Evolutionary conservation across 129 eudicot genomes (phyloP).

Genomic region (Flaveria sonorensis): DNA sequence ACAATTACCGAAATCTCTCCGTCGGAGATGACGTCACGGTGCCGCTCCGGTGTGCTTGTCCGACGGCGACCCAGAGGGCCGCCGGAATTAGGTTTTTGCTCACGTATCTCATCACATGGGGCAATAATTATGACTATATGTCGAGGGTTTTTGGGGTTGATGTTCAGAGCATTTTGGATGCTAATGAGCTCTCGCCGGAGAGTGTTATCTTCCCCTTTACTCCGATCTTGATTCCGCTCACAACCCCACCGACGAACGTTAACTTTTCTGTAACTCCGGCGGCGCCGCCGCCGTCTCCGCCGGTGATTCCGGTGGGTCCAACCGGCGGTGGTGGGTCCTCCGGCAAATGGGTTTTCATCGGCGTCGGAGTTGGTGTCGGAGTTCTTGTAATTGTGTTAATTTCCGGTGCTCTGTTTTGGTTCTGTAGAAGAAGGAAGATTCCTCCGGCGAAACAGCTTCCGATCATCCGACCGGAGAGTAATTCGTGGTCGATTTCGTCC

Average conservation of each 20-base stretch:
- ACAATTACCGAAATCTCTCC: neutral
- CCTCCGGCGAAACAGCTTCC: constrained; percentile 25
- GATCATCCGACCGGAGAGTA: constrained; percentile 24
- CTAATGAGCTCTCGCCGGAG: constrained; percentile 42
- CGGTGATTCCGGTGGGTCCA: constrained; percentile 27
- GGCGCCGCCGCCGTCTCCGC: constrained; percentile 47
- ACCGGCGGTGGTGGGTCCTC: constrained; percentile 17
- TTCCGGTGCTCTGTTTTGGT: constrained; percentile 40
- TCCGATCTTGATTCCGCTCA: constrained; percentile 67
- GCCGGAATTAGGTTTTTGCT: constrained; percentile 54
- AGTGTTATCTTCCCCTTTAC: constrained; percentile 49
- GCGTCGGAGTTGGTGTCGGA: constrained; percentile 65
- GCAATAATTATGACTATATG: constrained; percentile 25
- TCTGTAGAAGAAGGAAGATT: constrained; percentile 27
- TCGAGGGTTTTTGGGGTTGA: constrained; percentile 38
- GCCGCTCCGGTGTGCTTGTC: constrained; percentile 82
- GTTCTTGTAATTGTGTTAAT: constrained; percentile 37
- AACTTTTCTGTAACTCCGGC: constrained; percentile 26
- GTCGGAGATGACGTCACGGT: constrained; percentile 37
- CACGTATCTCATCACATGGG: constrained; percentile 49
- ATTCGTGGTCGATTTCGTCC: constrained; percentile 47
- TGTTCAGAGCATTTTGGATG: constrained; percentile 40
- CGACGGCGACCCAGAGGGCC: constrained; percentile 48
- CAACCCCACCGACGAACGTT: constrained; percentile 35
- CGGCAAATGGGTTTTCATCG: constrained; percentile 48